These are phyloP conservation scores for Vairimorpha apis DNA, from an alignment of 371 early-diverging fungal species.

Conservation along the genomic window DNA sequence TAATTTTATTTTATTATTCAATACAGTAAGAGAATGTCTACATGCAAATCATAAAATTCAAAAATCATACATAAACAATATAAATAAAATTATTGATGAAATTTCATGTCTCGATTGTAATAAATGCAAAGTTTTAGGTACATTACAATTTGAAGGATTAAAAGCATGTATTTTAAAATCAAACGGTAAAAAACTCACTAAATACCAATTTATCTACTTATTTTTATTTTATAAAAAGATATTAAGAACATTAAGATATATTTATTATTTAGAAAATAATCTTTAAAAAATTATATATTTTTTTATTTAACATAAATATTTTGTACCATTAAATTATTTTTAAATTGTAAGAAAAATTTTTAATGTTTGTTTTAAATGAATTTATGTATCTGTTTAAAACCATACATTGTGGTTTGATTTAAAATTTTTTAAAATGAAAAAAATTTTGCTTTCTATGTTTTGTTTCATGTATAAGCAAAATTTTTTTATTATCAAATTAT, in stretches of 20 bases:
- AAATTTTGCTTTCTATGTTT: too few relatives aligned
- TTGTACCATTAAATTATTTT: too few relatives aligned
- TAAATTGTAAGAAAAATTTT: too few relatives aligned
- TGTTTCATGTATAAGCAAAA: too few relatives aligned
- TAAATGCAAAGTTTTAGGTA: conserved; percentile 26
- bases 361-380: too few relatives aligned
- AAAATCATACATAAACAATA: neutral
- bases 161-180: neutral
- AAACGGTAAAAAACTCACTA: neutral
- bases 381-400: too few relatives aligned
- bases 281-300: too few relatives aligned
- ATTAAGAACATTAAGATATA: neutral
- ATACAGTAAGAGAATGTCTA: neutral
- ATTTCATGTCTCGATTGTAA: conserved; percentile 29
- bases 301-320: too few relatives aligned
- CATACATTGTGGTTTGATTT: too few relatives aligned
- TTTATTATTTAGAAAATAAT: conserved; percentile 8
- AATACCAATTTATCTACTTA: neutral
- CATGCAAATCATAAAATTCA: neutral
- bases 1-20: neutral
- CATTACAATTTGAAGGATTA: conserved; percentile 27
- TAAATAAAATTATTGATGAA: conserved; percentile 1
- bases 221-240: conserved; percentile 7
- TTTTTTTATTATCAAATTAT: too few relatives aligned
- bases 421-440: too few relatives aligned